phyloP scores from a whole-genome alignment of 768 basidiomycete species.

The Tylopilus balloui region DNA sequence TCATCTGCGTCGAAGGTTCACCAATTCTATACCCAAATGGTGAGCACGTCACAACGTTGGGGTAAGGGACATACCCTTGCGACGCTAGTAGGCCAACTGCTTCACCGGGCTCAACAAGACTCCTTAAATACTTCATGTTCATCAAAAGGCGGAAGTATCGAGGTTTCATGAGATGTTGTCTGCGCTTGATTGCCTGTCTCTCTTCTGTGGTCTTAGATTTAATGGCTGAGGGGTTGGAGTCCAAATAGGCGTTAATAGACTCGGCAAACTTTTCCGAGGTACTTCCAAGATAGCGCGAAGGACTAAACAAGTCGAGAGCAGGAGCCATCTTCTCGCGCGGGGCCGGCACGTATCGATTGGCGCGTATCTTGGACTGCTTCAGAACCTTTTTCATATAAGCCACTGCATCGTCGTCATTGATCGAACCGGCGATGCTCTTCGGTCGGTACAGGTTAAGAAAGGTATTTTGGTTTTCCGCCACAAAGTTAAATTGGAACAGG shows the following conservation, averaged over 20 bases:
- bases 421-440: slow-evolving; percentile 46
- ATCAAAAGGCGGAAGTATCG: slow-evolving; percentile 76
- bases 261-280: slow-evolving; percentile 91
- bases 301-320: slow-evolving; percentile 68
- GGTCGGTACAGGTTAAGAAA: slow-evolving; percentile 72
- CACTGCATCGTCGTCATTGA: slow-evolving; percentile 65
- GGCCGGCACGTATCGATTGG: slow-evolving; percentile 38
- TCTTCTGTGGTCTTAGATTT: slow-evolving; percentile 38
- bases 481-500: slow-evolving; percentile 89
- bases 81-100: slow-evolving; percentile 97
- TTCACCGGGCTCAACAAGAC: slow-evolving; percentile 94
- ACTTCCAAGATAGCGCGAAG: slow-evolving; percentile 76
- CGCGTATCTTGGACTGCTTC: slow-evolving; percentile 58
- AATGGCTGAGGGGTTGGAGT: slow-evolving; percentile 61
- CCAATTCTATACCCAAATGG: slow-evolving; percentile 61
- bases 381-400: slow-evolving; percentile 87
- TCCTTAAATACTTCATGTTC: slow-evolving; percentile 90
- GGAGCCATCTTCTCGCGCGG: slow-evolving; percentile 66
- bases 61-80: slow-evolving; percentile 67
- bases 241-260: slow-evolving; percentile 73
- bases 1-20: slow-evolving; percentile 99
- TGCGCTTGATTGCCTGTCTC: slow-evolving; percentile 38
- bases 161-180: slow-evolving; percentile 43
- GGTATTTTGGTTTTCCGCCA: slow-evolving; percentile 78
- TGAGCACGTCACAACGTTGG: neutral